These are phyloP conservation scores for Teratosphaeria epicoccoides DNA, from an alignment of 2,329 filamentous ascomycete species.

Conservation along the genomic window DNA sequence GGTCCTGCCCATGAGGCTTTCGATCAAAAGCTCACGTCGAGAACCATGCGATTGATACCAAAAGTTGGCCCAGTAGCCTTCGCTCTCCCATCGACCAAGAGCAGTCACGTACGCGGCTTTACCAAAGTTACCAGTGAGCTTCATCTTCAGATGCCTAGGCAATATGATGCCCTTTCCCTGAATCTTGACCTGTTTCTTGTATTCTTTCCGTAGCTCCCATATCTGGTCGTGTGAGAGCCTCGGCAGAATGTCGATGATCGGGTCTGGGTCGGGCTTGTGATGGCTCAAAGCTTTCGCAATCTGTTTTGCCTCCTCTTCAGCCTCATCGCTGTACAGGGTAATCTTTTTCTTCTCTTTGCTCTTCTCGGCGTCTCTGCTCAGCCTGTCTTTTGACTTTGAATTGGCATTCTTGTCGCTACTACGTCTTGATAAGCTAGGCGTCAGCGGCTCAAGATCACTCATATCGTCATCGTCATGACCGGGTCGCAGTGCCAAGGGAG, in stretches of 20 bases:
- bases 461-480: slow-evolving; percentile 44
- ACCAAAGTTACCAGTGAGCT: slow-evolving; percentile 67
- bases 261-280: slow-evolving; percentile 52
- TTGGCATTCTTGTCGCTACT: slow-evolving; percentile 1
- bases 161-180: slow-evolving; percentile 73
- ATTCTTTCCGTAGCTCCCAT: slow-evolving; percentile 73
- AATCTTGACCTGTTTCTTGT: slow-evolving; percentile 81
- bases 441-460: slow-evolving; percentile 36
- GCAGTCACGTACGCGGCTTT: slow-evolving; percentile 88
- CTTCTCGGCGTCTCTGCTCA: slow-evolving; percentile 7
- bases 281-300: slow-evolving; percentile 66
- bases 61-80: slow-evolving; percentile 96
- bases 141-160: slow-evolving; percentile 75
- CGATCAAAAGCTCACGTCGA: slow-evolving; percentile 80
- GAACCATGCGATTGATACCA: slow-evolving; percentile 88
- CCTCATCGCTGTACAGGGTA: slow-evolving; percentile 60
- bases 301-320: slow-evolving; percentile 63
- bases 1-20: slow-evolving; percentile 78
- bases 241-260: slow-evolving; percentile 75
- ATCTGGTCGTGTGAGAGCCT: slow-evolving; percentile 78
- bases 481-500: slow-evolving; percentile 63
- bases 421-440: slow-evolving; percentile 21
- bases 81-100: slow-evolving; percentile 80
- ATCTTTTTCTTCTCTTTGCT: slow-evolving; percentile 48
- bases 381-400: slow-evolving; percentile 8